Conservation (phyloP, 1,284 basidiomycete genomes). For the Irpex sp. region DNA sequence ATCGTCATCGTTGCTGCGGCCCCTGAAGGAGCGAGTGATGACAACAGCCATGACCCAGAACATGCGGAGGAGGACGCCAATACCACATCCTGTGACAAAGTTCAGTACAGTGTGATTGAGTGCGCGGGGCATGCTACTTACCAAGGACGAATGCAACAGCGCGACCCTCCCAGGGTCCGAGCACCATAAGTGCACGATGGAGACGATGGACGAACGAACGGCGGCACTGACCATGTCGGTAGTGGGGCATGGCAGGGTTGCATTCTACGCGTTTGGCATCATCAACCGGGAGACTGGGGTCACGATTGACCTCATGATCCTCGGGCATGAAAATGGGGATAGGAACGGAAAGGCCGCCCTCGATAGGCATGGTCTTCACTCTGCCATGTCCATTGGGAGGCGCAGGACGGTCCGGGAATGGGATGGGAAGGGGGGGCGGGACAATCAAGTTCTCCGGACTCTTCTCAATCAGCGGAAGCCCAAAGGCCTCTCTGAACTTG, state of each 20-base stretch:
- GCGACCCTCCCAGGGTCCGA: conserved; percentile 79
- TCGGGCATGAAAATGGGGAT: neutral
- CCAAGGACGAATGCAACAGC: conserved; percentile 77
- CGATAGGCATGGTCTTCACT: conserved; percentile 33
- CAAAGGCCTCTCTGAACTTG: conserved; percentile 45
- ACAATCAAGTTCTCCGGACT: conserved; percentile 1
- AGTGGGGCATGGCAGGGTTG: conserved; percentile 19
- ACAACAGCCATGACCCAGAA: conserved; percentile 67
- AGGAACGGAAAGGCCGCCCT: conserved; percentile 24
- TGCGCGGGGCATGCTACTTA: conserved; percentile 30
- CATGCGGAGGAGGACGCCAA: conserved; percentile 76
- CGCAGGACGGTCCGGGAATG: neutral
- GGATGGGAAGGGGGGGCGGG: conserved; percentile 3
- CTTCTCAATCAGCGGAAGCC: conserved; percentile 40
- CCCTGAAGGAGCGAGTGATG: conserved; percentile 49
- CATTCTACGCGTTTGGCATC: conserved; percentile 12
- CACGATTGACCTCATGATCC: too few relatives aligned
- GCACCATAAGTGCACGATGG: conserved; percentile 57
- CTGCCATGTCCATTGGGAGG: neutral
- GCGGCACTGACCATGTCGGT: conserved; percentile 27
- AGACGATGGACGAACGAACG: conserved; percentile 54
- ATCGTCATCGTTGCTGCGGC: conserved; percentile 32
- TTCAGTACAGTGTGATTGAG: conserved; percentile 1
- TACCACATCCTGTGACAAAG: conserved; percentile 56
- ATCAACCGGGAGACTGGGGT: conserved; percentile 11